phyloP scores from a whole-genome alignment of 78 protist genomes.

The Chrysochromulina tobinii region DNA sequence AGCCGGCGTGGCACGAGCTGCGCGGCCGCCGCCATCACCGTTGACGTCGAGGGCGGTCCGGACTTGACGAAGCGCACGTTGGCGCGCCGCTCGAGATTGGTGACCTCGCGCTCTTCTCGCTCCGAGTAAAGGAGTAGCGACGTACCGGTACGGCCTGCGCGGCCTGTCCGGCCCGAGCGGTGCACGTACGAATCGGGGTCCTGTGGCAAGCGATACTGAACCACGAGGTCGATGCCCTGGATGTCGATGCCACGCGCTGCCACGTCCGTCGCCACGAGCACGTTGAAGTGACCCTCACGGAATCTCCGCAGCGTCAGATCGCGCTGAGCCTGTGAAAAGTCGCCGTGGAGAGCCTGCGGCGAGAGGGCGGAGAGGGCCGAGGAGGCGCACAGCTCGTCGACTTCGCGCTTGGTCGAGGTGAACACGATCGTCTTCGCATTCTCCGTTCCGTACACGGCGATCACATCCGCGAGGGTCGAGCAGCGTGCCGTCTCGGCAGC shows the following conservation, averaged over 20 bases:
- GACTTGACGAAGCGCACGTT: not conserved
- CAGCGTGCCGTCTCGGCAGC: not conserved
- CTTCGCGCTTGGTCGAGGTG: slow-evolving; percentile 48
- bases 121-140: slow-evolving; percentile 11
- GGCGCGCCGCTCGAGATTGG: not conserved
- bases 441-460: not conserved
- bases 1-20: not conserved
- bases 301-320: not conserved
- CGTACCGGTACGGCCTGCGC: slow-evolving; percentile 50
- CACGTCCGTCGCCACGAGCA: slow-evolving; percentile 62
- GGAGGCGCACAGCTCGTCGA: not conserved
- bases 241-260: slow-evolving; percentile 76
- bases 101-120: not conserved
- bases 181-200: slow-evolving; percentile 55
- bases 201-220: slow-evolving; percentile 48
- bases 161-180: slow-evolving; percentile 65
- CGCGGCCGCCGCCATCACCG: not conserved
- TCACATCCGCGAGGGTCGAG: slow-evolving; percentile 1
- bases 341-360: slow-evolving; percentile 49
- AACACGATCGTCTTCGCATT: slow-evolving; percentile 53
- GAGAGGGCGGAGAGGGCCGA: not conserved
- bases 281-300: slow-evolving; percentile 34
- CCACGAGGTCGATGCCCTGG: slow-evolving; percentile 56
- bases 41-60: not conserved
- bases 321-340: slow-evolving; percentile 28